Base-by-base conservation (phyloP, 352 stramenopile species). In the Phytophthora ohioensis region DNA sequence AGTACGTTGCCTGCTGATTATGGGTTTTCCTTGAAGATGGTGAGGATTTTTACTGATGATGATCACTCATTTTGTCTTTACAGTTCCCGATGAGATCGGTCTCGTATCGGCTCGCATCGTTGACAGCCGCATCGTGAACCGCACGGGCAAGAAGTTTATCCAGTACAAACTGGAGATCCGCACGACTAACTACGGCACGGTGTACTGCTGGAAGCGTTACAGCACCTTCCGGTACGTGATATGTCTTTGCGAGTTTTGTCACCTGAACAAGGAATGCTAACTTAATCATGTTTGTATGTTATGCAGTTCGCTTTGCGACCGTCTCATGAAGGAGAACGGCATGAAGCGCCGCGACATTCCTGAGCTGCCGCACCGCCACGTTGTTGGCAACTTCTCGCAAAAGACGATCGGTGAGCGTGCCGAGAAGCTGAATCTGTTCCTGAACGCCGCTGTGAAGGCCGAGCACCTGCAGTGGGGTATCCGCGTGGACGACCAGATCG, bases 141-240 rank as follows among this genome's bases (percentile, higher is more conserved):
- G 81, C 43, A 93, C 81, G 39, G 85, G 85, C 64, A 93, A 93
- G 67, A 95, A 95, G 70, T 96, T 94, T 57, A 93, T 96, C 54
- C 87, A 96, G 76, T 96, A 96, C 82, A 94, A 96, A 70, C 73
- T 96, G 42, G 87, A 96, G 76, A 93, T 96, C 69, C 79, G 84
- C 64, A 96, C 89, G 53, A 91, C 70, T 42, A 96, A 95, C 81
- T 95, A 94, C 70, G 89, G 89, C 80, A 96, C 89, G 11, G 78
- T 96, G 17, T 94, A 83, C 72, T 94, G 85, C 76, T 96, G 89
- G 89, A 95, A 95, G 66, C 89, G 89, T 46, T 96, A 94, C 86
- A 91, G 81, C 71, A 96, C 89, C 5, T 96, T 96, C 78, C 81
- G 88, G 82, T 93, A 82, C 53, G 79, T 69, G 21, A 31, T 21